These are phyloP conservation scores for Pythium rishiriense DNA, from an alignment of 352 stramenopile genomes.

Conservation along the genomic window DNA sequence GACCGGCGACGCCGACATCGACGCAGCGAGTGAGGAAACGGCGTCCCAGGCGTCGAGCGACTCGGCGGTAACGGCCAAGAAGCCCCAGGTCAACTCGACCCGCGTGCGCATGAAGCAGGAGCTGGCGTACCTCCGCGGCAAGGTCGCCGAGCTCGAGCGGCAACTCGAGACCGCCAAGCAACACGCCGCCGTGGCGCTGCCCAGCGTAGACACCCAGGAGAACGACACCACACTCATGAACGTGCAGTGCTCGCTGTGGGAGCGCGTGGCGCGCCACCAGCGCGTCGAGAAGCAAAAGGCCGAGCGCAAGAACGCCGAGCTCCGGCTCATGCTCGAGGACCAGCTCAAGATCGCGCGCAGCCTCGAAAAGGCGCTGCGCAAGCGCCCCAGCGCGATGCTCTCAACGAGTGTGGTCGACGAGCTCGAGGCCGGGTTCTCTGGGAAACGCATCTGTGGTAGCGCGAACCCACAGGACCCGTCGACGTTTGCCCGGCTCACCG, in stretches of 20 bases:
- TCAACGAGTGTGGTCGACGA: constrained; percentile 6
- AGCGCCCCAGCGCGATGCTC: constrained; percentile 19
- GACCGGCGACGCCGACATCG: background rate
- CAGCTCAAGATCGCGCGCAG: constrained; percentile 52
- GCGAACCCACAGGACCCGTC: background rate
- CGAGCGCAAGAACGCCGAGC: constrained; percentile 30
- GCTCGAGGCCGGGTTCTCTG: background rate
- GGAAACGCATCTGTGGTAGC: background rate
- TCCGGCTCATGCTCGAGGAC: constrained; percentile 32
- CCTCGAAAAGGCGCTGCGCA: constrained; percentile 49
- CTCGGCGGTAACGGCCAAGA: constrained; percentile 9
- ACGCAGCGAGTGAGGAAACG: constrained; percentile 9
- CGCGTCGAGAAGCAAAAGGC: constrained; percentile 30
- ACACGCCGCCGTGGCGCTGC: background rate
- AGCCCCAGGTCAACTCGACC: constrained; percentile 53
- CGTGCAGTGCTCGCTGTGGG: constrained; percentile 23
- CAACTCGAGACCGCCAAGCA: constrained; percentile 29
- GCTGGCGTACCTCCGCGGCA: constrained; percentile 46
- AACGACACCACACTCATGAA: constrained; percentile 10
- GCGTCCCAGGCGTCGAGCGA: constrained; percentile 9
- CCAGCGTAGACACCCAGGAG: background rate
- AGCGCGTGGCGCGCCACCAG: constrained; percentile 34
- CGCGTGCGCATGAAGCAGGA: constrained; percentile 56
- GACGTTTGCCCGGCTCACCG: constrained; percentile 8
- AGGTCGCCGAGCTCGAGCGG: constrained; percentile 43